phyloP scores from a whole-genome alignment of 1,139 yeast species.

The Zygoascus sp. region DNA sequence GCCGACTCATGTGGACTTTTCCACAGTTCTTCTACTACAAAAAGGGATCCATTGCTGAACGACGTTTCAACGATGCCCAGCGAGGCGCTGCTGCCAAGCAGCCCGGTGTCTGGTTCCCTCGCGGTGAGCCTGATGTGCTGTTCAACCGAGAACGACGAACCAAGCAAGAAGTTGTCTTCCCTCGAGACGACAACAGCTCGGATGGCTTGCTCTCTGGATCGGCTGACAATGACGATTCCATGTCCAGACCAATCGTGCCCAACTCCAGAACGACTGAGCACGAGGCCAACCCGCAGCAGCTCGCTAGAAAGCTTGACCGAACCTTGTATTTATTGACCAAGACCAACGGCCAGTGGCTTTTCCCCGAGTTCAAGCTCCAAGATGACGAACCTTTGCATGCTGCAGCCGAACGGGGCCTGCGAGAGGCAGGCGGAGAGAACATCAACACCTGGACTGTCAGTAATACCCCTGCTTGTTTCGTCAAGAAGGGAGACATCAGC shows the following conservation, averaged over 20 bases:
- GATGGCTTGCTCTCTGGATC: constrained; percentile 34
- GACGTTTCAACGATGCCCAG: constrained; percentile 60
- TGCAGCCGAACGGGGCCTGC: constrained; percentile 72
- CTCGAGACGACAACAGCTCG: constrained; percentile 48
- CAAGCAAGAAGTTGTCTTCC: constrained; percentile 71
- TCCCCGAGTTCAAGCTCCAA: constrained; percentile 61
- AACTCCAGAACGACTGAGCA: constrained; percentile 75
- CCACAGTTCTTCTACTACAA: constrained; percentile 91
- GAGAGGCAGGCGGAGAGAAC: constrained; percentile 63
- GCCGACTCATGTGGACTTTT: constrained; percentile 94
- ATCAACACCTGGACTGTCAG: constrained; percentile 90
- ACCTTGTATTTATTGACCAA: constrained; percentile 72
- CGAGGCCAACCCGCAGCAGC: constrained; percentile 64
- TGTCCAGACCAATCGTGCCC: constrained; percentile 65
- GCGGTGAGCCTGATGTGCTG: constrained; percentile 80
- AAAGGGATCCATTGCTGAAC: constrained; percentile 84
- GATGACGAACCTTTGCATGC: constrained; percentile 55
- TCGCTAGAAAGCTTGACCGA: constrained; percentile 75
- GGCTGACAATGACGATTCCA: constrained; percentile 39
- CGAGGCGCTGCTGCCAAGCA: constrained; percentile 66
- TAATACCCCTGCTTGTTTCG: constrained; percentile 66
- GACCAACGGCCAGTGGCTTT: constrained; percentile 53
- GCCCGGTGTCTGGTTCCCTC: constrained; percentile 72
- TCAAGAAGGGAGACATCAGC: constrained; percentile 34
- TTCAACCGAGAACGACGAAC: constrained; percentile 84